Percentiles rank a stretch among this genome's conserved stretches.
Conservation (phyloP, 495 filamentous ascomycete genomes). For the Friedmanniomyces simplex region DNA sequence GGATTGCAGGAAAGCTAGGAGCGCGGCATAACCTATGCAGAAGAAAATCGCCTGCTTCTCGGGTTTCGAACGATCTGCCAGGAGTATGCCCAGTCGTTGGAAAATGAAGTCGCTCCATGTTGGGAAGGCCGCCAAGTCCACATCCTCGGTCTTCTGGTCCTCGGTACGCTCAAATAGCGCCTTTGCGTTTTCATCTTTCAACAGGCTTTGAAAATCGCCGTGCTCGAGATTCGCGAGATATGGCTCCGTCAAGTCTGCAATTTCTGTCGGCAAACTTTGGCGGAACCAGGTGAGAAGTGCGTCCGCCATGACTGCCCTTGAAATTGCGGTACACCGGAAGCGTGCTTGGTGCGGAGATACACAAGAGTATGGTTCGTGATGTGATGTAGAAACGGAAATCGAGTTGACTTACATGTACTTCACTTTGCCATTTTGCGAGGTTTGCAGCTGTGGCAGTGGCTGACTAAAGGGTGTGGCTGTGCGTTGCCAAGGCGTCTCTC, state of each 20-base stretch:
- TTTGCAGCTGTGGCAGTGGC: no score
- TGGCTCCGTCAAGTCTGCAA: conserved; percentile 21
- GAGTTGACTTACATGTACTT: no score
- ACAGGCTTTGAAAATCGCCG: conserved; percentile 19
- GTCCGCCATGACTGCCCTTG: conserved; percentile 22
- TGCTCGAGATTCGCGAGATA: conserved; percentile 21
- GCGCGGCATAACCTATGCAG: conserved; percentile 55
- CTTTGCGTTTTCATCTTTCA: conserved; percentile 23
- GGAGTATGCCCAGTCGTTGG: conserved; percentile 26
- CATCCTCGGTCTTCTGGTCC: conserved; percentile 12
- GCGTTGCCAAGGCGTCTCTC: no score
- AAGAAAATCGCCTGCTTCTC: conserved; percentile 34
- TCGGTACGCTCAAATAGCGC: conserved; percentile 25
- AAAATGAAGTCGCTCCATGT: conserved; percentile 33
- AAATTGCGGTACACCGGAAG: no score
- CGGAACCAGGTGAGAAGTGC: conserved; percentile 25
- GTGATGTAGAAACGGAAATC: no score
- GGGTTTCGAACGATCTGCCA: conserved; percentile 23
- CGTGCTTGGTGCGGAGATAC: no score
- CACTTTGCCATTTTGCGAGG: no score
- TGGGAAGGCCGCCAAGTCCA: conserved; percentile 20
- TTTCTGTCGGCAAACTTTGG: conserved; percentile 25
- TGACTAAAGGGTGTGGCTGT: no score
- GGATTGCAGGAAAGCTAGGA: conserved; percentile 78
- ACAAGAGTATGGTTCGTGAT: no score